Percentiles rank a stretch among this genome's conserved stretches.
phyloP scores from a whole-genome alignment of 208 protist species.

The Leishmania turanica region DNA sequence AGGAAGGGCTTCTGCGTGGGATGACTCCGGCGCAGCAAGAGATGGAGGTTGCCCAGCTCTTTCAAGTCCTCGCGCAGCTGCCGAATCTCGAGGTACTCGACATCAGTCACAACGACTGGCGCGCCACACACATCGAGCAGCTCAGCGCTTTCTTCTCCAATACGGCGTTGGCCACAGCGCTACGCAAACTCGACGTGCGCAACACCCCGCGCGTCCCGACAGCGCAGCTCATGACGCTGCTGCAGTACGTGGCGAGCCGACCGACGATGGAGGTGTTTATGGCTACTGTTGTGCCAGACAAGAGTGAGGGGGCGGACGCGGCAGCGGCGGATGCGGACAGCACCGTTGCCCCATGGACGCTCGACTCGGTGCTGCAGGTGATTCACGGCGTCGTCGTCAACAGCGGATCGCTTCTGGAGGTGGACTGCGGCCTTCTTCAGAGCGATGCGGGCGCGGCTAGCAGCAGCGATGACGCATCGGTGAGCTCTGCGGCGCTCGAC shows the following conservation, averaged over 20 bases:
- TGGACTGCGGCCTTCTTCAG: slow-evolving; percentile 30
- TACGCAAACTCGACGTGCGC: slow-evolving; percentile 34
- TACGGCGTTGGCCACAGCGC: neutral
- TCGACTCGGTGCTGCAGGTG: slow-evolving; percentile 31
- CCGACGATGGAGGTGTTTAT: slow-evolving; percentile 49
- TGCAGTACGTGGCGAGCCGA: slow-evolving; percentile 31
- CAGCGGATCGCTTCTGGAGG: slow-evolving; percentile 48
- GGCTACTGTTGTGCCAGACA: slow-evolving; percentile 19
- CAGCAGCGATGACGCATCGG: slow-evolving; percentile 14
- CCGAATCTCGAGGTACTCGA: slow-evolving; percentile 48
- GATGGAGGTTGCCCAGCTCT: slow-evolving; percentile 37
- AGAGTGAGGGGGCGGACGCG: neutral
- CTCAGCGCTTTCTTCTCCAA: slow-evolving; percentile 33
- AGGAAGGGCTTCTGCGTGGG: slow-evolving; percentile 25
- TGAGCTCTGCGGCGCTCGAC: neutral
- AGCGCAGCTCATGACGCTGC: slow-evolving; percentile 46
- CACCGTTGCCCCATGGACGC: neutral
- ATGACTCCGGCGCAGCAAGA: slow-evolving; percentile 16
- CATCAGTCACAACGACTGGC: slow-evolving; percentile 81
- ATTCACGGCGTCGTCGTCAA: slow-evolving; percentile 31
- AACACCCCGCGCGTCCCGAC: slow-evolving; percentile 40
- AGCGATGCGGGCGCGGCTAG: slow-evolving; percentile 14
- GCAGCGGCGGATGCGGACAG: neutral
- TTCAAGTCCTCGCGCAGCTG: slow-evolving; percentile 38
- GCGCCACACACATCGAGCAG: slow-evolving; percentile 46